Base-by-base conservation (phyloP, 495 filamentous ascomycete genomes). In the Delitschia confertaspora region DNA sequence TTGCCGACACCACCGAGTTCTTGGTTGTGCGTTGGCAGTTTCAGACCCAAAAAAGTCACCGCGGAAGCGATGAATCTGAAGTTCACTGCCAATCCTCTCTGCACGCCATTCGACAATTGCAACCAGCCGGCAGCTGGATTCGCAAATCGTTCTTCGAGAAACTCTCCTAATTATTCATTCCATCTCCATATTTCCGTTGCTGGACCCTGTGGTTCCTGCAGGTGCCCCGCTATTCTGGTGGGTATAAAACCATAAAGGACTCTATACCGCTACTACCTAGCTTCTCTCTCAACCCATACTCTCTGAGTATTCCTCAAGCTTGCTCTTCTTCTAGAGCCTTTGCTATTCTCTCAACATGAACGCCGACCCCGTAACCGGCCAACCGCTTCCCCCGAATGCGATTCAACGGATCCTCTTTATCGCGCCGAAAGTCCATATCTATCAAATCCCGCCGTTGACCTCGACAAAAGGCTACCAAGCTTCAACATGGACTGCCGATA, bases 361-460 rank as follows among this genome's bases (percentile, higher is more conserved):
- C 45, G 47, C 73, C 49, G 78, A 83, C 65, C 77, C 77, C 34
- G 60, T 71, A 33, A 83, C 78, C 18, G 70, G 69, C 43, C 62
- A 42, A 3, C 61, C 72, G 37, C 71, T 81, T 37, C 76, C 61
- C 22, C 26, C 70, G 4, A 80, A 83, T 52, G 78, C 82, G 50
- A 85, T 88, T 62, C 82, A 86, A 56, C 76, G 85, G 47, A 69
- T 87, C 61, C 75, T 88, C 59, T 85, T 80, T 71, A 65, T 85
- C 53, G 69, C 76, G 30, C 61, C 65, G 39, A 65, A 69, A 39
- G 80, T 88, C 53, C 83, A 88, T 69, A 69, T 89, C 68, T 91
- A 89, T 66, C 67, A 76, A 55, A 80, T 88, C 58, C 85, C 85
- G 38, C 84, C 80, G 16, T 65, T 85, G 43, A 66, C 73, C 20